Percentiles rank a stretch among this genome's conserved stretches.
Evolutionary conservation across 140 eudicot genomes (phyloP).

Genomic region (Ambrosia hybrid): DNA sequence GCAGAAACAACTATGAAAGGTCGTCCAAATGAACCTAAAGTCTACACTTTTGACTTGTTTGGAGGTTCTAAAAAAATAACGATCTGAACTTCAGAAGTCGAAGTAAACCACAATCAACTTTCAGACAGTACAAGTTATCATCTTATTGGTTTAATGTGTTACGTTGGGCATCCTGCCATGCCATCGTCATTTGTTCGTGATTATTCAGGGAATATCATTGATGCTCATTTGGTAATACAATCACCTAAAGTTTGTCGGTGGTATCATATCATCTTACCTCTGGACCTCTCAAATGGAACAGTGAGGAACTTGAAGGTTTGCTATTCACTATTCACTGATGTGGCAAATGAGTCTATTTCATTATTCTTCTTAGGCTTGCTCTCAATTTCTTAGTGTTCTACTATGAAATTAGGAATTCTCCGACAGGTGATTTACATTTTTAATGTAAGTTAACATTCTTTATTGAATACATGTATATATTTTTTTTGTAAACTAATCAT

Average conservation of each 20-base stretch:
- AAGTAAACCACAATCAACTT: constrained; percentile 36
- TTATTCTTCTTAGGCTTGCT: no score
- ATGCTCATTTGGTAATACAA: constrained; percentile 50
- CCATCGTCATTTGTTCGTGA: constrained; percentile 55
- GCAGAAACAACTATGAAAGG: constrained; percentile 46
- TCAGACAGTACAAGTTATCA: constrained; percentile 29
- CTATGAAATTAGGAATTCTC: no score
- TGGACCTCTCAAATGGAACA: constrained; percentile 37
- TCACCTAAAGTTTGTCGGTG: constrained; percentile 81
- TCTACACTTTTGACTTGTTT: constrained; percentile 55
- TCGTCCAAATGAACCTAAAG: constrained; percentile 39
- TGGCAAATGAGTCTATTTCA: no score
- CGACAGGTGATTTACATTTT: no score
- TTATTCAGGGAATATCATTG: constrained; percentile 53
- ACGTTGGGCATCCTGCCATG: constrained; percentile 72
- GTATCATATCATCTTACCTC: constrained; percentile 58
- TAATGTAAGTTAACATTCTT: no score
- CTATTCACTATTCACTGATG: constrained; percentile 66
- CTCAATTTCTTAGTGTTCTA: no score
- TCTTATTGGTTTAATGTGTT: constrained; percentile 52
- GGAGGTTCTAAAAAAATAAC: constrained; percentile 48
- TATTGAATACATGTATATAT: no score
- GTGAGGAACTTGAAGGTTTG: constrained; percentile 38
- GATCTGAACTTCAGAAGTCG: constrained; percentile 42
- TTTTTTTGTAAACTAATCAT: no score